Conservation (phyloP, 2,329 filamentous ascomycete species). For the Pleoardoris graminearum region DNA sequence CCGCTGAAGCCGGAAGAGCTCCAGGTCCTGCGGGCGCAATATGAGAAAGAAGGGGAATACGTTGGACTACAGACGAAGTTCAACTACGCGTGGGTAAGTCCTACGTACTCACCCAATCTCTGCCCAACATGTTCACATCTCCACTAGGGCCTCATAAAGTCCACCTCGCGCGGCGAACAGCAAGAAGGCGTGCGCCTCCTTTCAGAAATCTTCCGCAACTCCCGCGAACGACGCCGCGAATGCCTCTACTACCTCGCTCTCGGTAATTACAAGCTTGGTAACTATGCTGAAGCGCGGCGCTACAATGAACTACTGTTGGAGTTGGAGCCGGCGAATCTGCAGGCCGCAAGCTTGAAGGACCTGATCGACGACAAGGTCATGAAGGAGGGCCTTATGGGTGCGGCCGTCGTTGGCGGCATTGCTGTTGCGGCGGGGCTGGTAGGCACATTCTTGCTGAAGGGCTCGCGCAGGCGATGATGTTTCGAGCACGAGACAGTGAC, state of each 20-base stretch:
- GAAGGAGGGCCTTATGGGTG: conserved; percentile 89
- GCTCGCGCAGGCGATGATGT: conserved; percentile 63
- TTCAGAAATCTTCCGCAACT: conserved; percentile 93
- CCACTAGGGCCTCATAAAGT: conserved; percentile 90
- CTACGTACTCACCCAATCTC: not conserved
- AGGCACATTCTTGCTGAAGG: conserved; percentile 82
- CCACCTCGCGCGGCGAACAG: conserved; percentile 78
- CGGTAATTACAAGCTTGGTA: conserved; percentile 97
- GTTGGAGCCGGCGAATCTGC: conserved; percentile 87
- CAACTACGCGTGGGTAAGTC: conserved; percentile 94
- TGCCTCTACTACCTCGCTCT: conserved; percentile 98
- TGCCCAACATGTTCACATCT: conserved; percentile 9
- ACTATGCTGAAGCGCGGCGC: conserved; percentile 90
- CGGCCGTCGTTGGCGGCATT: conserved; percentile 91
- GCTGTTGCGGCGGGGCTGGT: conserved; percentile 92
- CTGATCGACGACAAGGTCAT: conserved; percentile 96
- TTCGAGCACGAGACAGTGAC: not conserved
- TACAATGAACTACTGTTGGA: conserved; percentile 94
- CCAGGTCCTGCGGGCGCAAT: conserved; percentile 88
- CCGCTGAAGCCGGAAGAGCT: conserved; percentile 91
- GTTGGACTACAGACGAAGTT: conserved; percentile 98
- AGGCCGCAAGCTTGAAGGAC: conserved; percentile 81
- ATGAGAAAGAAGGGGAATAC: conserved; percentile 96
- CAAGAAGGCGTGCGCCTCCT: conserved; percentile 92
- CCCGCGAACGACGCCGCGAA: conserved; percentile 90